These are phyloP conservation scores for Penicillium sp. DNA, from an alignment of 2,329 filamentous ascomycete species.

Conservation along the genomic window DNA sequence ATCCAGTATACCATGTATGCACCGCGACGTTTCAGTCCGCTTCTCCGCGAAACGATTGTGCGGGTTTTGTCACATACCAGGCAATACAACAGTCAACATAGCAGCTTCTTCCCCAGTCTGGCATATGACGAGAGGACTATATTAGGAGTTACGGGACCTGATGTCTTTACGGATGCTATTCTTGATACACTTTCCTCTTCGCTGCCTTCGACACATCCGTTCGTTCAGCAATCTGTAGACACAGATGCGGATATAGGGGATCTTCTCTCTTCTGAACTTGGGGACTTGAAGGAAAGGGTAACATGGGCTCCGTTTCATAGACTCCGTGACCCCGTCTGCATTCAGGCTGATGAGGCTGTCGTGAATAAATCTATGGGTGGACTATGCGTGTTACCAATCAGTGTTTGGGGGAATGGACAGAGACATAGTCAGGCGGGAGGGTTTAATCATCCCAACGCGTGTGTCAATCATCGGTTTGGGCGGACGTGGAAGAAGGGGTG, in stretches of 20 bases:
- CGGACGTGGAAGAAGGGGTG: constrained; percentile 35
- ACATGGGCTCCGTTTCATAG: constrained; percentile 37
- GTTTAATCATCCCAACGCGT: constrained; percentile 28
- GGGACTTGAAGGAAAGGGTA: constrained; percentile 15
- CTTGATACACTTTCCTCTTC: constrained; percentile 31
- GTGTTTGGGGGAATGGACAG: constrained; percentile 47
- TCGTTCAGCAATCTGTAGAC: constrained; percentile 24
- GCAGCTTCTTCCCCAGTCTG: constrained; percentile 8
- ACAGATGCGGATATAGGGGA: constrained; percentile 27
- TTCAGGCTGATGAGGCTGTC: constrained; percentile 22
- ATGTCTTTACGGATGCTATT: constrained; percentile 35
- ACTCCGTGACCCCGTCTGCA: constrained; percentile 25
- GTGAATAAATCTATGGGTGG: constrained; percentile 66
- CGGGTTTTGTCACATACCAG: constrained; percentile 33
- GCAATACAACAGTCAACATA: constrained; percentile 19
- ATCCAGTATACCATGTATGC: constrained; percentile 39
- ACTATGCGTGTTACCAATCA: constrained; percentile 85
- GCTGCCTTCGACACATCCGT: constrained; percentile 25
- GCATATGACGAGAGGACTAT: constrained; percentile 29
- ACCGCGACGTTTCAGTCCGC: constrained; percentile 35
- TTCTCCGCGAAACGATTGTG: constrained; percentile 32
- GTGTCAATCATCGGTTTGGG: constrained; percentile 36
- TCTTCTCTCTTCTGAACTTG: background rate
- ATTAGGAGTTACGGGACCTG: constrained; percentile 35
- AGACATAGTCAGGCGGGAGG: constrained; percentile 31